Evolutionary conservation across 306 rosid genomes (phyloP).

Genomic region (Casuarina equisetifolia): DNA sequence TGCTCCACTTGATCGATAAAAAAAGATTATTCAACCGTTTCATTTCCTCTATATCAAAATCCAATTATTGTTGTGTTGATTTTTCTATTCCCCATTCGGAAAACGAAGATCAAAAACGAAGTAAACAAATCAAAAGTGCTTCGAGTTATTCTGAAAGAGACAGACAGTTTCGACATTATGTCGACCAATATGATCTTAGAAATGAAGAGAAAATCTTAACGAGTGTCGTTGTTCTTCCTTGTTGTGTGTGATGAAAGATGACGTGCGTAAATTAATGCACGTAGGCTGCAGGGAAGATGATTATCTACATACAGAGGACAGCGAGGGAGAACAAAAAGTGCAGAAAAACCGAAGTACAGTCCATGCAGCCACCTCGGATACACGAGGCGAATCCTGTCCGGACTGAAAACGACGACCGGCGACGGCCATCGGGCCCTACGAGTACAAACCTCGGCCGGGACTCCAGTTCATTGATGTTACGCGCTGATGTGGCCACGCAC

Average conservation of each 20-base stretch:
- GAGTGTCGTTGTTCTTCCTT: no score
- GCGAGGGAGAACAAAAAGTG: not conserved
- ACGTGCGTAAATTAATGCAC: no score
- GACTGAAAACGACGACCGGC: slow-evolving; percentile 3
- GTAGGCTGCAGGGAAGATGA: no score
- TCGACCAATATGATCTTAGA: not conserved
- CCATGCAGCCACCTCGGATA: slow-evolving; percentile 32
- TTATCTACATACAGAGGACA: not conserved
- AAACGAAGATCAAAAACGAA: no score
- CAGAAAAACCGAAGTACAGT: not conserved
- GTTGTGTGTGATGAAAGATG: no score
- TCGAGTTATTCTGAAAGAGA: no score
- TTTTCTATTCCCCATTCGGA: not conserved
- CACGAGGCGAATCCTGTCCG: slow-evolving; percentile 32
- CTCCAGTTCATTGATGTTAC: slow-evolving; percentile 13
- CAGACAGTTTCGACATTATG: no score
- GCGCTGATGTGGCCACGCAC: slow-evolving; percentile 14
- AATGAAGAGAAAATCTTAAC: not conserved
- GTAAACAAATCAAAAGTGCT: no score
- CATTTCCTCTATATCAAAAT: no score
- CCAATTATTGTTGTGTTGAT: no score
- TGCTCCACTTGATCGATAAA: no score
- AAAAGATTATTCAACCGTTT: no score
- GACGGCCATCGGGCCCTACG: not conserved
- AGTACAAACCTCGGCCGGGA: not conserved